Conservation (phyloP, 129 eudicot genomes). For the Flaveria ramosissima region DNA sequence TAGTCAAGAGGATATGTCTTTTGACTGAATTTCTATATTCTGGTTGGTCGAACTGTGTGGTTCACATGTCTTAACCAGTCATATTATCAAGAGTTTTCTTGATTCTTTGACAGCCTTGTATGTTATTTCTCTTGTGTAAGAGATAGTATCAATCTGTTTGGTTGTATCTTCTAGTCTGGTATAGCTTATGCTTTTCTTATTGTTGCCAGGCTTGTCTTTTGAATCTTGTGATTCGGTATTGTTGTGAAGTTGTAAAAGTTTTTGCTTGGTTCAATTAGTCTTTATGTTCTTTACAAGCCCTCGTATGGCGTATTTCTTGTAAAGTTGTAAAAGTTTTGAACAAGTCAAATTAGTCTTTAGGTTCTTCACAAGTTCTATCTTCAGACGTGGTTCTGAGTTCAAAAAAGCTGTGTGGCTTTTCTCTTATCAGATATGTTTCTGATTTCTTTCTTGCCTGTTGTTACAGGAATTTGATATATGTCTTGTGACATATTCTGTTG, state of each 20-base stretch:
- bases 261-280: not conserved
- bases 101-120: not conserved
- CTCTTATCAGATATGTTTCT: no score
- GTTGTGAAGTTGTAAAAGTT: not conserved
- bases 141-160: no score
- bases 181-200: no score
- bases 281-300: not conserved
- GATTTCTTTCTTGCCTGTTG: no score
- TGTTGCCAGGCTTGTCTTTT: not conserved
- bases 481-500: no score
- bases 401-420: no score
- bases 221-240: not conserved
- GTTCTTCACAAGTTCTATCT: no score
- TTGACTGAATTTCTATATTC: not conserved
- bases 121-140: no score
- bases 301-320: not conserved
- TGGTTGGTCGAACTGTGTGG: not conserved
- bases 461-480: no score
- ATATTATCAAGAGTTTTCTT: not conserved
- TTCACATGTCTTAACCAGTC: not conserved
- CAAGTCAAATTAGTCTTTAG: not conserved
- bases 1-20: no score
- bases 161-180: not conserved
- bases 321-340: not conserved
- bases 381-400: no score